phyloP scores from a whole-genome alignment of 1,139 yeast species.

The Ogataea hybrid region DNA sequence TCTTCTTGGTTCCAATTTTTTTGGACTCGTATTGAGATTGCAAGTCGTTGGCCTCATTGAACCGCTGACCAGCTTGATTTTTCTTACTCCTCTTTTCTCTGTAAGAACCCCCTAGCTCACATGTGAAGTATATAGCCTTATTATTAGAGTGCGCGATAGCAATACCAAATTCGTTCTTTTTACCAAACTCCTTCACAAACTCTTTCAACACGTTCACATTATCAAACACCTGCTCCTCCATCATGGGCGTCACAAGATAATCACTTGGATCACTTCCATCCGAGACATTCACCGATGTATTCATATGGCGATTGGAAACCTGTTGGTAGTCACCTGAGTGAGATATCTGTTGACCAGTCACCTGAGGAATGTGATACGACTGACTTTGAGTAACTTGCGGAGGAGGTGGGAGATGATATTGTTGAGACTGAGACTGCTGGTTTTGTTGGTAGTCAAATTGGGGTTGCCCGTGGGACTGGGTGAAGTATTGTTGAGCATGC shows the following conservation, averaged over 20 bases:
- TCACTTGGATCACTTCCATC: conserved; percentile 33
- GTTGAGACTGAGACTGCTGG: conserved; percentile 10
- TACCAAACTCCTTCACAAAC: conserved; percentile 54
- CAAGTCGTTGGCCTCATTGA: conserved; percentile 10
- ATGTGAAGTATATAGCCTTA: conserved; percentile 60
- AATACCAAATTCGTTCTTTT: conserved; percentile 58
- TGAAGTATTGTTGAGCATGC: conserved; percentile 17
- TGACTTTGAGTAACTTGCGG: conserved; percentile 9
- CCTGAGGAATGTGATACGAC: conserved; percentile 3
- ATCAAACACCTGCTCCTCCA: conserved; percentile 53
- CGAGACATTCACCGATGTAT: conserved; percentile 41
- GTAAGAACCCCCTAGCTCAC: conserved; percentile 58
- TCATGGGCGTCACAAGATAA: conserved; percentile 52
- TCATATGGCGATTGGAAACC: conserved; percentile 12
- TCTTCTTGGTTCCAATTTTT: conserved; percentile 45
- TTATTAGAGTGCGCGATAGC: conserved; percentile 59
- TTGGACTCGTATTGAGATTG: conserved; percentile 18
- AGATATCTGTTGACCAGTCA: conserved; percentile 3
- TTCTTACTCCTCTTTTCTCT: conserved; percentile 46
- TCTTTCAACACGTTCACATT: conserved; percentile 51
- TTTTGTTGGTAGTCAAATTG: conserved; percentile 20
- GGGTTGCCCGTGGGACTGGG: conserved; percentile 16
- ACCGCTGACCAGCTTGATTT: conserved; percentile 12
- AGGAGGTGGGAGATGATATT: conserved; percentile 14
- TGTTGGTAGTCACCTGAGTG: conserved; percentile 14